Evolutionary conservation across 768 basidiomycete genomes (phyloP).

Genomic region (Suillus brevipes): DNA sequence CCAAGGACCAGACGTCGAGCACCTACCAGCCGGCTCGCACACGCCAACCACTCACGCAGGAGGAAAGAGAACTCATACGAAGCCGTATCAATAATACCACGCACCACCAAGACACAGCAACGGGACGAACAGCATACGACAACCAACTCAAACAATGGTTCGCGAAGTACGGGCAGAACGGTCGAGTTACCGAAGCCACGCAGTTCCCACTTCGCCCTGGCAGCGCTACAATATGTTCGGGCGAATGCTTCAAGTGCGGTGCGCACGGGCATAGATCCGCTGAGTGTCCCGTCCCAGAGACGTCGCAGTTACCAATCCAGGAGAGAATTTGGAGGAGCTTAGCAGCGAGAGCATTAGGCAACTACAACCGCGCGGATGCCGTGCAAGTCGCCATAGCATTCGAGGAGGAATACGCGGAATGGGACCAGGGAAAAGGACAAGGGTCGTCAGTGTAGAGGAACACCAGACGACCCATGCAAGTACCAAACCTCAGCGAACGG

Average conservation of each 20-base stretch:
- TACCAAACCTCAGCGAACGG: rapidly evolving
- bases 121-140: neutral
- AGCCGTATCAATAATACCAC: neutral
- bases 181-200: neutral
- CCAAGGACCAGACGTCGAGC: too few species aligned
- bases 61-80: neutral
- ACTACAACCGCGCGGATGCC: neutral
- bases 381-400: neutral
- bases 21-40: too few species aligned
- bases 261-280: neutral
- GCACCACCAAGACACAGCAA: neutral
- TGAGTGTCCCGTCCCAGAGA: neutral
- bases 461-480: neutral
- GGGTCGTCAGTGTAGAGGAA: too few species aligned
- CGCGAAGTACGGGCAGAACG: neutral
- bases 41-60: neutral
- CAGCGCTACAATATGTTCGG: neutral
- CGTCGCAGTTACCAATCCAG: neutral
- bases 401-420: neutral
- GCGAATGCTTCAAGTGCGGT: neutral
- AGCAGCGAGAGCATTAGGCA: neutral
- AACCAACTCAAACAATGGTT: neutral
- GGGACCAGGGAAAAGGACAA: neutral
- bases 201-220: slow-evolving; percentile 5
- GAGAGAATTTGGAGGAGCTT: neutral